phyloP scores from a whole-genome alignment of 495 filamentous ascomycete genomes.

The Haplographium delicatum region DNA sequence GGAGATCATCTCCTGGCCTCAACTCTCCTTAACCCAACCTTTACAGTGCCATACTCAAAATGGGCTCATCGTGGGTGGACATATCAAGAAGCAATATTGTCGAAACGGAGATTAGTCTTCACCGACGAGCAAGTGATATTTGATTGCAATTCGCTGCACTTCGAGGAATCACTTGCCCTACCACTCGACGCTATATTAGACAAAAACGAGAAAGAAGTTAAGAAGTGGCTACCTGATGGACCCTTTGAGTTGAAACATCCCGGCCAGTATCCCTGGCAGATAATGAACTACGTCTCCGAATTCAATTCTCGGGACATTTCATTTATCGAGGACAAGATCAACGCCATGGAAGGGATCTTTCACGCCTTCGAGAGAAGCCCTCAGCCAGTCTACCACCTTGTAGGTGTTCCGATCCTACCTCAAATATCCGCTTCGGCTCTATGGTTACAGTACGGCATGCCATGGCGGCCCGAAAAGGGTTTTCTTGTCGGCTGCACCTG shows the following conservation, averaged over 20 bases:
- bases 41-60: conserved; percentile 6
- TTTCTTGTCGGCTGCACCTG: neutral
- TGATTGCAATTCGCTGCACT: neutral
- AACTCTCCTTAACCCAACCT: neutral
- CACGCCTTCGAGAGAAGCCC: neutral
- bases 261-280: neutral
- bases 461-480: neutral
- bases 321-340: neutral
- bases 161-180: neutral
- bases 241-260: neutral
- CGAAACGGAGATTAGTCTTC: neutral
- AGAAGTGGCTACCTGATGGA: neutral
- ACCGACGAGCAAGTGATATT: neutral
- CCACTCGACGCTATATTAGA: neutral
- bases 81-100: conserved; percentile 13
- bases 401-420: neutral
- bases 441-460: neutral
- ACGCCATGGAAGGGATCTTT: conserved; percentile 10
- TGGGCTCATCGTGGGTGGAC: conserved; percentile 39
- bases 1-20: neutral
- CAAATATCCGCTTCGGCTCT: neutral
- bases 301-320: conserved; percentile 1
- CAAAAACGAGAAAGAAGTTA: neutral
- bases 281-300: neutral
- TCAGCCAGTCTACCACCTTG: neutral